Evolutionary conservation across 83 land plant species (phyloP).

Genomic region (Isoetes engelmannii): DNA sequence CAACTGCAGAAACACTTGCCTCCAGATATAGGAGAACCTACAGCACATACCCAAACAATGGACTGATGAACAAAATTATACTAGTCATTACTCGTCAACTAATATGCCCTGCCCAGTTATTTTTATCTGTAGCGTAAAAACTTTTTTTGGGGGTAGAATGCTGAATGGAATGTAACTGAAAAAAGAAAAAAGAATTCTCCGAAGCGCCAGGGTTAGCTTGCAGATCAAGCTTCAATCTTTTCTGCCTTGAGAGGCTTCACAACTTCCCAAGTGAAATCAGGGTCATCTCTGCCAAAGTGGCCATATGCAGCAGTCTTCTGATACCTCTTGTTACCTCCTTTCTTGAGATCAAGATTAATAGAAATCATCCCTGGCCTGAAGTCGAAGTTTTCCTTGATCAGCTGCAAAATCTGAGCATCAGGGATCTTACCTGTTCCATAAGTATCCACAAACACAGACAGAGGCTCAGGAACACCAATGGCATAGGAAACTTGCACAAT

Average conservation of each 20-base stretch:
- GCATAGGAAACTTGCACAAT: slow-evolving; percentile 27
- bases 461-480: slow-evolving; percentile 28
- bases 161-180: too few species aligned
- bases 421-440: slow-evolving; percentile 22
- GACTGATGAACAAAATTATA: too few species aligned
- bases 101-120: too few species aligned
- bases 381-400: slow-evolving; percentile 20
- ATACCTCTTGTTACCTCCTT: slow-evolving; percentile 20
- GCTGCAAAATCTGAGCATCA: slow-evolving; percentile 16
- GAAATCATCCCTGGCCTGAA: slow-evolving; percentile 24
- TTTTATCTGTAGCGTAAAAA: too few species aligned
- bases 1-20: too few species aligned
- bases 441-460: slow-evolving; percentile 29
- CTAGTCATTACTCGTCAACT: too few species aligned
- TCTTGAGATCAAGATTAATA: slow-evolving; percentile 20
- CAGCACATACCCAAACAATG: too few species aligned
- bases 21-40: too few species aligned
- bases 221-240: slow-evolving; percentile 3
- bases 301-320: slow-evolving; percentile 26
- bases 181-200: too few species aligned
- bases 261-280: slow-evolving; percentile 21
- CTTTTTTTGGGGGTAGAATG: too few species aligned
- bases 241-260: slow-evolving; percentile 20
- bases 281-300: slow-evolving; percentile 19
- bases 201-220: too few species aligned